A percentile compares a stretch with the other conserved stretches of the same genome.
These are phyloP conservation scores for Pseudopithomyces chartarum DNA, from an alignment of 2,329 filamentous ascomycete species.

Conservation along the genomic window DNA sequence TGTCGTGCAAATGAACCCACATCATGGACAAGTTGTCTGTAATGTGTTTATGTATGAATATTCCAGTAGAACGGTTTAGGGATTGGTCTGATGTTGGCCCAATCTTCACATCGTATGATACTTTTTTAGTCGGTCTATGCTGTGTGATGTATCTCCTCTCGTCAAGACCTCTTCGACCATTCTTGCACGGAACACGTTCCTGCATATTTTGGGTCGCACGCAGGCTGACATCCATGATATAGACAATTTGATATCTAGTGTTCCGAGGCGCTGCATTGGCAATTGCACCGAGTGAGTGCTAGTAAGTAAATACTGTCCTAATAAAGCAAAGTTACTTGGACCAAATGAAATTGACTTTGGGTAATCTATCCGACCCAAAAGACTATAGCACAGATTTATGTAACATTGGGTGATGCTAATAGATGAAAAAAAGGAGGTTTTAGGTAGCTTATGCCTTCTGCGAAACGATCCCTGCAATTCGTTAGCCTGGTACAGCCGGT, in stretches of 20 bases:
- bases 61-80: too few relatives aligned
- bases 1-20: too few relatives aligned
- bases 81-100: too few relatives aligned
- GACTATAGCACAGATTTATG: conserved; percentile 50
- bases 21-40: too few relatives aligned
- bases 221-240: too few relatives aligned
- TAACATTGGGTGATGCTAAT: conserved; percentile 36
- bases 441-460: conserved; percentile 45
- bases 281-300: neutral
- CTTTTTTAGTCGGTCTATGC: too few relatives aligned
- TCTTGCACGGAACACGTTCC: too few relatives aligned
- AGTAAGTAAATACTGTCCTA: neutral
- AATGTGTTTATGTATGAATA: too few relatives aligned
- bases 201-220: too few relatives aligned
- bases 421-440: conserved; percentile 32
- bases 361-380: conserved; percentile 41
- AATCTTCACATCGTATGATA: too few relatives aligned
- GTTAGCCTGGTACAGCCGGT: conserved; percentile 20
- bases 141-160: too few relatives aligned
- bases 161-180: too few relatives aligned
- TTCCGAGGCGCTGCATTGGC: neutral
- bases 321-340: neutral
- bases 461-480: conserved; percentile 40
- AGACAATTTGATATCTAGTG: neutral
- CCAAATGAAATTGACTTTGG: conserved; percentile 18